These are phyloP conservation scores for Polyporus arcularius DNA, from an alignment of 768 basidiomycete genomes.

Conservation along the genomic window DNA sequence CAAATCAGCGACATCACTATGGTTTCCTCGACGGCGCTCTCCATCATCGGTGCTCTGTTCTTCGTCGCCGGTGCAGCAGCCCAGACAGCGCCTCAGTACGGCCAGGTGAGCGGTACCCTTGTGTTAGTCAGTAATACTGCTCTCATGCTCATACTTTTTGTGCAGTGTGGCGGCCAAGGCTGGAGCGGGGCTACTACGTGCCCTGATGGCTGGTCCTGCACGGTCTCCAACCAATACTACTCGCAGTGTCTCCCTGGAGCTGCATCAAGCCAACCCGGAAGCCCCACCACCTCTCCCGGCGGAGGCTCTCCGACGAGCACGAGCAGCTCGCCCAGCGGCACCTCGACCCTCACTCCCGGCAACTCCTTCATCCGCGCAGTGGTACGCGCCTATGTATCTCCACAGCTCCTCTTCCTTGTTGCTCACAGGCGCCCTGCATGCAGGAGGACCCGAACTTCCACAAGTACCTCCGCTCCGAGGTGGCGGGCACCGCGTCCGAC, in stretches of 20 bases:
- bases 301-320: slow-evolving; percentile 25
- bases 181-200: slow-evolving; percentile 56
- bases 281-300: slow-evolving; percentile 13
- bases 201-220: slow-evolving; percentile 48
- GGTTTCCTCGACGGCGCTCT: slow-evolving; percentile 14
- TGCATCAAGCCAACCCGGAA: slow-evolving; percentile 25
- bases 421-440: neutral
- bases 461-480: slow-evolving; percentile 58
- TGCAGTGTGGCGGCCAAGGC: slow-evolving; percentile 53
- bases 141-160: neutral
- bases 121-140: neutral
- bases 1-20: neutral
- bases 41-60: slow-evolving; percentile 20
- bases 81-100: slow-evolving; percentile 28
- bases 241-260: slow-evolving; percentile 56
- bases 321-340: slow-evolving; percentile 27
- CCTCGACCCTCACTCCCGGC: slow-evolving; percentile 47
- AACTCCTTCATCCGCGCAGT: slow-evolving; percentile 61
- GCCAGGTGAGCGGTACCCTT: slow-evolving; percentile 21
- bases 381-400: slow-evolving; percentile 33
- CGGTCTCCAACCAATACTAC: slow-evolving; percentile 46
- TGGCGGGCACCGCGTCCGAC: slow-evolving; percentile 39
- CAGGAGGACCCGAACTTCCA: slow-evolving; percentile 62
- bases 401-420: neutral
- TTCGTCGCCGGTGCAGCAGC: slow-evolving; percentile 22